Evolutionary conservation across 306 rosid species (phyloP), one percentile per base, ranked within the genome.

Genomic region (Quercus wislizeni): DNA sequence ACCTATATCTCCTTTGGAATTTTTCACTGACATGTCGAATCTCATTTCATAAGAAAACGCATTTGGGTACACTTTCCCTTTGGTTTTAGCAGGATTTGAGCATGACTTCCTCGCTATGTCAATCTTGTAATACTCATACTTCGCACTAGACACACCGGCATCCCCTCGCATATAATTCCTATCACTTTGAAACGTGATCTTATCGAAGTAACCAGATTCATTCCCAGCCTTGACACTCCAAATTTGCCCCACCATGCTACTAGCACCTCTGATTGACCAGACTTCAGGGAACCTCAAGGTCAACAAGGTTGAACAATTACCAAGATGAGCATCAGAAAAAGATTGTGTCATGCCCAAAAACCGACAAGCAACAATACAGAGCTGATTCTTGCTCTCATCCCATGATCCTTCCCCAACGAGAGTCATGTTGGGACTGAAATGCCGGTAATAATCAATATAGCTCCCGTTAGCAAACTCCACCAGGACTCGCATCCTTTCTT

Each of bases 251-350:
- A n/a, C n/a, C n/a, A n/a, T n/a, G n/a, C n/a, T n/a, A n/a, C n/a
- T n/a, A n/a, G n/a, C n/a, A n/a, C n/a, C n/a, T n/a, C n/a, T n/a
- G 30, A 90, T 86, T 75, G 92, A 86, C 92, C 90, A 83, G 51
- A 77, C 57, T 69, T 87, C 76, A 2, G 91, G 85, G 71, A 81
- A 74, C 62, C 49, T 81, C 78, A 89, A 62, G 76, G 61, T 85
- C 76, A 92, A 54, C 63, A 88, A 84, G 46, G 71, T 72, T 27
- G 90, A 90, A 67, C 97, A 92, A 75, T 90, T 89, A 41, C 82
- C 86, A 64, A 90, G 87, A n/a, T 17, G 81, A 74, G 83, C 71
- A 46, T 62, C 38, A 69, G 57, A 70, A 58, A 79, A 83, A 11
- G 92, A 91, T 38, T 78, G 21, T 4, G 69, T 11, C 28, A 33